These are phyloP conservation scores for Penicillium crustosum DNA, from an alignment of 2,329 filamentous ascomycete genomes.

Conservation along the genomic window DNA sequence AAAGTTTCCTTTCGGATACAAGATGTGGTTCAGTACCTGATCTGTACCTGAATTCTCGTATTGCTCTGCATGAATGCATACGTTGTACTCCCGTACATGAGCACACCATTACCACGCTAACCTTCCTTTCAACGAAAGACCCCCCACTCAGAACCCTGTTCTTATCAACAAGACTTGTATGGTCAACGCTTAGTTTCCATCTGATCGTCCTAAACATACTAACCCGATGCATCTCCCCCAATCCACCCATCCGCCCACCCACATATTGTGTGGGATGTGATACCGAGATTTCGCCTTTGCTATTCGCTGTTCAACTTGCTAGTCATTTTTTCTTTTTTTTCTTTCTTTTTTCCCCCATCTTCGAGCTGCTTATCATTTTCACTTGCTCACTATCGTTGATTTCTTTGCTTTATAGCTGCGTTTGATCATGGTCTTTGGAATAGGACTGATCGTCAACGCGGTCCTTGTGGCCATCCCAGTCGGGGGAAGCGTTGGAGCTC, in stretches of 20 bases:
- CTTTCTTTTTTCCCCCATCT: neutral
- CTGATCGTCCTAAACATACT: slow-evolving; percentile 3
- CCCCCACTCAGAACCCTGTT: neutral
- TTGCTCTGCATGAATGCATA: neutral
- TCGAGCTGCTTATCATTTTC: neutral
- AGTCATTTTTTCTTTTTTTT: neutral
- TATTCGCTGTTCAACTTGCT: neutral
- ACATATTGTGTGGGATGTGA: neutral
- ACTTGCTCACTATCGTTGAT: neutral
- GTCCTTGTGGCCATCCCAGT: slow-evolving; percentile 53
- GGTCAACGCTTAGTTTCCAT: neutral
- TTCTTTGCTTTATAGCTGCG: slow-evolving; percentile 16
- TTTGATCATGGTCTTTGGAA: slow-evolving; percentile 26
- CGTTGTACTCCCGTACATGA: neutral
- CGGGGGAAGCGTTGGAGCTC: slow-evolving; percentile 51
- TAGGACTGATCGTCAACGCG: slow-evolving; percentile 50
- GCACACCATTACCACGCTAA: slow-evolving; percentile 3
- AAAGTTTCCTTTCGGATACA: neutral
- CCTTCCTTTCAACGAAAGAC: neutral
- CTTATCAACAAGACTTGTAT: neutral
- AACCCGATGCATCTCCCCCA: neutral
- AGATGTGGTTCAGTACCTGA: neutral
- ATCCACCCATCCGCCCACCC: neutral
- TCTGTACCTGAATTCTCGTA: neutral
- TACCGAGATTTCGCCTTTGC: slow-evolving; percentile 4